Percentiles rank a stretch among this genome's conserved stretches.
phyloP scores from a whole-genome alignment of 2,329 filamentous ascomycete species.

The Aspergillus amoenus region DNA sequence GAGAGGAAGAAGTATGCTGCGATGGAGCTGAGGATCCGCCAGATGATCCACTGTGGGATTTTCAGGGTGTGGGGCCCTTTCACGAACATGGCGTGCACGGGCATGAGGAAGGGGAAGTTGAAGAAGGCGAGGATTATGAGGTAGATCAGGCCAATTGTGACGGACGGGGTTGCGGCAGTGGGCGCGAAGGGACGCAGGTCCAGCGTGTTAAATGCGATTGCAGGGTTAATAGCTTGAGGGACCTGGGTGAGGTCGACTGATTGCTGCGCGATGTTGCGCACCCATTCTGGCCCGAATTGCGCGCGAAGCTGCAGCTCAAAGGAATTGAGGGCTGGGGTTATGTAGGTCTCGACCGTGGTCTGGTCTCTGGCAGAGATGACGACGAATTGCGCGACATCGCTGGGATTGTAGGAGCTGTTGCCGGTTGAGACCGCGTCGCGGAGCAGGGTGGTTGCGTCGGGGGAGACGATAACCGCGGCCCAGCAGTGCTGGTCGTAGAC shows the following conservation, averaged over 20 bases:
- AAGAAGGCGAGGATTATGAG: slow-evolving; percentile 68
- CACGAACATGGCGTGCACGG: slow-evolving; percentile 61
- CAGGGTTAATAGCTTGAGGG: slow-evolving; percentile 55
- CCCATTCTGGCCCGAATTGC: slow-evolving; percentile 49
- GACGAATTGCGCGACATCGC: slow-evolving; percentile 58
- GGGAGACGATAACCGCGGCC: slow-evolving; percentile 62
- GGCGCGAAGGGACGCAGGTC: slow-evolving; percentile 63
- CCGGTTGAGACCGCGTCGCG: slow-evolving; percentile 54
- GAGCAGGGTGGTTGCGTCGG: slow-evolving; percentile 61
- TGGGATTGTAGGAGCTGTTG: slow-evolving; percentile 61
- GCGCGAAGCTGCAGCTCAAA: slow-evolving; percentile 50
- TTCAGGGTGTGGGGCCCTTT: slow-evolving; percentile 55
- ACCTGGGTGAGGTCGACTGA: slow-evolving; percentile 44
- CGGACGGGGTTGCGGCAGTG: slow-evolving; percentile 54
- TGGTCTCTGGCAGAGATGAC: slow-evolving; percentile 58
- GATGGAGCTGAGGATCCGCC: slow-evolving; percentile 58
- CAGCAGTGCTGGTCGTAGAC: slow-evolving; percentile 61
- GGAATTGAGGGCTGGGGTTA: slow-evolving; percentile 51
- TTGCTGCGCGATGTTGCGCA: slow-evolving; percentile 30
- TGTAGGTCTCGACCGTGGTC: slow-evolving; percentile 53
- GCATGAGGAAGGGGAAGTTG: slow-evolving; percentile 64
- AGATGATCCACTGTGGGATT: slow-evolving; percentile 58
- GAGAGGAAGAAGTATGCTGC: slow-evolving; percentile 62
- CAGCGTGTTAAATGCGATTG: slow-evolving; percentile 55
- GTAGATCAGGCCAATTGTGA: slow-evolving; percentile 65